Evolutionary conservation across 2,329 filamentous ascomycete species (phyloP).

Genomic region (Tolypocladium amazonense): DNA sequence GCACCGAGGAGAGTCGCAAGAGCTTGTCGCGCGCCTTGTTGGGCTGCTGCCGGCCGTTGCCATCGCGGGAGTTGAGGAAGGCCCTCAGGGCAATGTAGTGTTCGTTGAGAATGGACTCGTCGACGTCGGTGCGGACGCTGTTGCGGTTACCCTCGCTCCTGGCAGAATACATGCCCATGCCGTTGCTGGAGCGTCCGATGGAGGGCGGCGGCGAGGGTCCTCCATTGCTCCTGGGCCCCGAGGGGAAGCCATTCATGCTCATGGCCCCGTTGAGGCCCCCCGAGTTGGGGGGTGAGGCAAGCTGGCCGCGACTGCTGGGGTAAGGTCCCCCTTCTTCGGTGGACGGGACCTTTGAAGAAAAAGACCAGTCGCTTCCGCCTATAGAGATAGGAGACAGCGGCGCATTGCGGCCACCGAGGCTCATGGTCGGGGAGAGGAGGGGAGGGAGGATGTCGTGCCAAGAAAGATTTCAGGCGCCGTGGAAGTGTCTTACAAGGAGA

Average conservation of each 20-base stretch:
- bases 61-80: constrained; percentile 69
- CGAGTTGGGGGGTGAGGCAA: constrained; percentile 61
- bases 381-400: constrained; percentile 74
- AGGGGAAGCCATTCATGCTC: constrained; percentile 51
- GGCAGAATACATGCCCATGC: constrained; percentile 58
- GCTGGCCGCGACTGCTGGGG: constrained; percentile 44
- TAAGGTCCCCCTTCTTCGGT: constrained; percentile 39
- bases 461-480: constrained; percentile 7
- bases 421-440: constrained; percentile 42
- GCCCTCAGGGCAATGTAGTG: constrained; percentile 73
- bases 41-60: constrained; percentile 61
- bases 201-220: constrained; percentile 81
- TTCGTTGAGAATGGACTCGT: constrained; percentile 55
- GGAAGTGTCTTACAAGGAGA: not conserved
- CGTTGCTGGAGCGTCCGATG: constrained; percentile 74
- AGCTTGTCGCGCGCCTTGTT: constrained; percentile 94
- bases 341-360: constrained; percentile 51
- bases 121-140: constrained; percentile 47
- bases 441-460: constrained; percentile 10
- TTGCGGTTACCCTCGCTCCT: constrained; percentile 54
- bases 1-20: constrained; percentile 75
- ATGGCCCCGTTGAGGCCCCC: constrained; percentile 45
- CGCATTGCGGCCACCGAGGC: constrained; percentile 52
- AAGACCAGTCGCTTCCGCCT: constrained; percentile 76
- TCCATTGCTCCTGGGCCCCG: constrained; percentile 44